A percentile compares a stretch with the other conserved stretches of the same genome.
Conservation (phyloP, 257 asterid species). For the Solanum peruvianum region DNA sequence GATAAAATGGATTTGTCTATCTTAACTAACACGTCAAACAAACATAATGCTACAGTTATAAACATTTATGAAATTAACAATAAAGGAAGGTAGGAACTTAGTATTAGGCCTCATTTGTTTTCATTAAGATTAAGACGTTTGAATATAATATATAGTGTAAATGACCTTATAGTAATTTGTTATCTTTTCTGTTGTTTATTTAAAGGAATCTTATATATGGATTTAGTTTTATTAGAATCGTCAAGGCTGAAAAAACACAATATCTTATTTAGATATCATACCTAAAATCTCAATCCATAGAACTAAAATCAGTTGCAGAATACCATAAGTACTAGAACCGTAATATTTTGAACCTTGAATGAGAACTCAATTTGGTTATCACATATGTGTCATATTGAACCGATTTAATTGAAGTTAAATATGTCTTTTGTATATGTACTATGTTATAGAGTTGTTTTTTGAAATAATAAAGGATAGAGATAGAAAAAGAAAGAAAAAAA, state of each 20-base stretch:
- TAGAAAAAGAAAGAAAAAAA: no score
- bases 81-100: no score
- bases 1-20: no score
- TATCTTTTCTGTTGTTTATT: background rate
- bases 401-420: background rate
- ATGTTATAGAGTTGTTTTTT: background rate
- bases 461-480: no score
- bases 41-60: no score
- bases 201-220: background rate
- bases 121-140: no score
- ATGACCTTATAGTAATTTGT: no score
- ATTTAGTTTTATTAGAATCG: background rate
- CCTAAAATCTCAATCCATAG: no score
- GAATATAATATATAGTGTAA: no score
- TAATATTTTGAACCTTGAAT: background rate
- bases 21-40: no score
- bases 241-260: background rate
- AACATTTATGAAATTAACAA: no score
- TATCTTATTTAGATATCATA: background rate
- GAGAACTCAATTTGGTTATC: background rate
- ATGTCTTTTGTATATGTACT: background rate
- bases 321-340: background rate
- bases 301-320: background rate
- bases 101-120: no score
- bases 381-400: background rate